Conservation (phyloP, 1,139 yeast species). For the Taphrina flavorubra region DNA sequence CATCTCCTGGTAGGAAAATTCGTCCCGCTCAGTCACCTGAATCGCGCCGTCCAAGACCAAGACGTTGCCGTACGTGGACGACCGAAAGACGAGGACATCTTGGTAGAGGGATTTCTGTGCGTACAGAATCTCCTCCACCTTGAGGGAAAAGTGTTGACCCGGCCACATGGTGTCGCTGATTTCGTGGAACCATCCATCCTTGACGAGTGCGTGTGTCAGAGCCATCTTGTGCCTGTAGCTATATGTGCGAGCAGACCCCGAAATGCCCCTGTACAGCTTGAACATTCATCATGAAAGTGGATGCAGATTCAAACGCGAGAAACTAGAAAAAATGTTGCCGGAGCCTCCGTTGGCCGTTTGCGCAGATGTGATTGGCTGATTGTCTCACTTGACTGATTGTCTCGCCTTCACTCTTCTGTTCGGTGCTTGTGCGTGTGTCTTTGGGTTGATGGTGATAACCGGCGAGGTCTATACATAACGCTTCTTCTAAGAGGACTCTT, state of each 20-base stretch:
- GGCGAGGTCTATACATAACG: too few species aligned
- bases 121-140: slow-evolving; percentile 76
- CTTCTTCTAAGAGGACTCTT: too few species aligned
- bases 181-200: slow-evolving; percentile 92
- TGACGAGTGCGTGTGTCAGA: slow-evolving; percentile 39
- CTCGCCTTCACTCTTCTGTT: not conserved
- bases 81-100: slow-evolving; percentile 77
- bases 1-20: slow-evolving; percentile 86
- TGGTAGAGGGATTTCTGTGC: slow-evolving; percentile 79
- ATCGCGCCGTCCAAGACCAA: slow-evolving; percentile 84
- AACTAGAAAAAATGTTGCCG: slow-evolving; percentile 7
- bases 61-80: slow-evolving; percentile 79
- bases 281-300: not conserved
- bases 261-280: not conserved
- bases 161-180: slow-evolving; percentile 83
- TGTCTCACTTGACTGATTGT: not conserved
- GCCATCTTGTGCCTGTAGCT: slow-evolving; percentile 20
- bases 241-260: not conserved
- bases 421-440: too few species aligned
- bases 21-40: slow-evolving; percentile 89
- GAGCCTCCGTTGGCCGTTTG: not conserved
- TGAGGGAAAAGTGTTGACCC: slow-evolving; percentile 83
- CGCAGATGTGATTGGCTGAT: not conserved
- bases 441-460: too few species aligned
- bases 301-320: not conserved